A percentile compares a stretch with the other conserved stretches of the same genome.
phyloP scores from a whole-genome alignment of 305 asterid genomes.

The Fraxinus albicans region DNA sequence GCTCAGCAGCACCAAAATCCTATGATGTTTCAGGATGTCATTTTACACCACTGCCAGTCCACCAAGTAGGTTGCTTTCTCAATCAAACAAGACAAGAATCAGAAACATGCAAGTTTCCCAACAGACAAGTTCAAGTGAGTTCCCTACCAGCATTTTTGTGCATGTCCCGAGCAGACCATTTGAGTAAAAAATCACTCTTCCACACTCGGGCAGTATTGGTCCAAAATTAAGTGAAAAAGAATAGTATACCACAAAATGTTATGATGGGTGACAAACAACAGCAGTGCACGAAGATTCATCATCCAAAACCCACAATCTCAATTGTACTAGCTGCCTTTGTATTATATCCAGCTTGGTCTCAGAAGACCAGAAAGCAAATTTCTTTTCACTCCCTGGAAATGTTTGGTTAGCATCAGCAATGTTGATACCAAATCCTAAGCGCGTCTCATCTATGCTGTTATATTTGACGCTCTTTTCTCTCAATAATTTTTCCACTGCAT shows the following conservation, averaged over 20 bases:
- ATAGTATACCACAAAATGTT: constrained; percentile 19
- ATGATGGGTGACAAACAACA: constrained; percentile 67
- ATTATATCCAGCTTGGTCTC: constrained; percentile 34
- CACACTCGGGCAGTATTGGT: background rate
- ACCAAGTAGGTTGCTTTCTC: constrained; percentile 4
- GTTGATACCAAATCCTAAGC: constrained; percentile 37
- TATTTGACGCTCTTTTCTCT: constrained; percentile 35
- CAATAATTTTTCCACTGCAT: constrained; percentile 47
- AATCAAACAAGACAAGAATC: background rate
- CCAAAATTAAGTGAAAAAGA: constrained; percentile 4
- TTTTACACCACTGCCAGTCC: background rate
- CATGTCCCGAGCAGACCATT: background rate
- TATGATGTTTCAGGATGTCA: background rate
- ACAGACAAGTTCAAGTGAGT: background rate
- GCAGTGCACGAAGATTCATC: constrained; percentile 63
- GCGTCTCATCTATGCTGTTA: constrained; percentile 44
- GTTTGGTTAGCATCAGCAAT: constrained; percentile 32
- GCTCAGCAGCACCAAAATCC: constrained; percentile 3
- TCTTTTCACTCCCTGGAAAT: constrained; percentile 27
- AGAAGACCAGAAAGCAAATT: constrained; percentile 51
- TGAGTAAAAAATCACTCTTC: background rate
- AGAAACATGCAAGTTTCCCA: background rate
- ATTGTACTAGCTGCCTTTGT: constrained; percentile 49
- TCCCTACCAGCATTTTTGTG: background rate
- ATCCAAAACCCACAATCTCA: constrained; percentile 64